These are phyloP conservation scores for Pythium pyrilobum DNA, from an alignment of 352 stramenopile species.

Conservation along the genomic window DNA sequence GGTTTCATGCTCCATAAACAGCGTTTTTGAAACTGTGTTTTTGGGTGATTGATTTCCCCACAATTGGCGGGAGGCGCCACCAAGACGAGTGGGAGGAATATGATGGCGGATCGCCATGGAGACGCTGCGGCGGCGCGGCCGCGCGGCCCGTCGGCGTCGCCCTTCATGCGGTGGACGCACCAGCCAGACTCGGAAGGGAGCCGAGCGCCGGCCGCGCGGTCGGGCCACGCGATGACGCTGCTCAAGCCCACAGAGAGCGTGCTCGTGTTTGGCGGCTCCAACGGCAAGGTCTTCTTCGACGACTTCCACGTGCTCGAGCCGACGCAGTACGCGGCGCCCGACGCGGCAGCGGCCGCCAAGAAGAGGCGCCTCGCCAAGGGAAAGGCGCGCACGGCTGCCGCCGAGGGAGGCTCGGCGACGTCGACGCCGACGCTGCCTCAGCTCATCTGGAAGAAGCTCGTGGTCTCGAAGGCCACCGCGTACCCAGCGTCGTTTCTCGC, in stretches of 20 bases:
- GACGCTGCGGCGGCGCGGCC: background rate
- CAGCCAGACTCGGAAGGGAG: conserved; percentile 1
- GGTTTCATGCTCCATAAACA: background rate
- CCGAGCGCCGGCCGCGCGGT: conserved; percentile 28
- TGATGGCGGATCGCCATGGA: conserved; percentile 7
- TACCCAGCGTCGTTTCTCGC: background rate
- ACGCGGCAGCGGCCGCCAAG: background rate
- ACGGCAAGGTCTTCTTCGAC: conserved; percentile 52
- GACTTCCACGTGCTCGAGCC: conserved; percentile 59
- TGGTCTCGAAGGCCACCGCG: conserved; percentile 19
- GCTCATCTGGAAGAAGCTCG: conserved; percentile 51
- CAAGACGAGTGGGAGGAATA: too few species aligned
- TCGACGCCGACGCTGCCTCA: background rate
- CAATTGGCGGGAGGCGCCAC: conserved; percentile 6
- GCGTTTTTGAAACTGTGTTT: too few species aligned
- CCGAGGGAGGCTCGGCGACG: background rate
- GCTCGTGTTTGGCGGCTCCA: conserved; percentile 57
- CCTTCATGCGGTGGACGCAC: conserved; percentile 23
- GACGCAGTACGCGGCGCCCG: conserved; percentile 15
- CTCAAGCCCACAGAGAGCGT: conserved; percentile 38
- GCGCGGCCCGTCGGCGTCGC: background rate
- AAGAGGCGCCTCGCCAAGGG: conserved; percentile 7
- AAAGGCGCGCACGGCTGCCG: background rate
- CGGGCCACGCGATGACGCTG: conserved; percentile 55
- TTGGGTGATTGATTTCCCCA: background rate